Percentiles rank a stretch among this genome's conserved stretches.
These are phyloP conservation scores for Coemansia sp. DNA, from an alignment of 192 early-diverging fungal species.

Conservation along the genomic window DNA sequence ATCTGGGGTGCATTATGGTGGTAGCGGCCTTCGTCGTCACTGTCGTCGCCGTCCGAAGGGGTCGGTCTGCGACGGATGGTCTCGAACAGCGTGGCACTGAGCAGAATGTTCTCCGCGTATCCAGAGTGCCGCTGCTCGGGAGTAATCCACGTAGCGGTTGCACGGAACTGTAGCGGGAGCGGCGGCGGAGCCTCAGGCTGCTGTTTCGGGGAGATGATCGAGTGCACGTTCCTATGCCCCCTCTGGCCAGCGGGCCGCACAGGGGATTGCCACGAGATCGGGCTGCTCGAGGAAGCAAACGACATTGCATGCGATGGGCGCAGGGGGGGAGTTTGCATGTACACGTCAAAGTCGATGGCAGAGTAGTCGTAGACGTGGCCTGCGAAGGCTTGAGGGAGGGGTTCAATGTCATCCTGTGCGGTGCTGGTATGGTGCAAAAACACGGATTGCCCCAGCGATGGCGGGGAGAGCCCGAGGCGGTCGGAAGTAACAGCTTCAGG, in stretches of 20 bases:
- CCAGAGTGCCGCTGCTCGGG: constrained; percentile 52
- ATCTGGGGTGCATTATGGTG: neutral
- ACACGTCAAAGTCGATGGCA: constrained; percentile 19
- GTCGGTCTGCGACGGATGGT: constrained; percentile 43
- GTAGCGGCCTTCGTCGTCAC: constrained; percentile 11
- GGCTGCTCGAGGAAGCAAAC: constrained; percentile 24
- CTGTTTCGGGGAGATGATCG: constrained; percentile 2
- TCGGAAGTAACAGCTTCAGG: neutral
- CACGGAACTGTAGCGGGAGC: constrained; percentile 28
- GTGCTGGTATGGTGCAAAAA: neutral
- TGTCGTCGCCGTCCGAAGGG: constrained; percentile 22
- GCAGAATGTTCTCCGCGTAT: constrained; percentile 47
- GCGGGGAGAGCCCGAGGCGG: constrained; percentile 5
- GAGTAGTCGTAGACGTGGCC: constrained; percentile 17
- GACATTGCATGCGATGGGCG: constrained; percentile 7
- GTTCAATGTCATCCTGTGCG: neutral
- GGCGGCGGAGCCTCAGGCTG: constrained; percentile 16
- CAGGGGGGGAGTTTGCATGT: constrained; percentile 17
- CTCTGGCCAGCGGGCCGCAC: neutral
- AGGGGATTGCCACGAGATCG: constrained; percentile 25
- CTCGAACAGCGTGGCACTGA: constrained; percentile 52
- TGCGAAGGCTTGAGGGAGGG: neutral
- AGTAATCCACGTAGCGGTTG: constrained; percentile 45
- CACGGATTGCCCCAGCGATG: constrained; percentile 4
- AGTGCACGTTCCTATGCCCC: neutral